Evolutionary conservation across 768 basidiomycete genomes (phyloP).

Genomic region (Tulasnella sp.): DNA sequence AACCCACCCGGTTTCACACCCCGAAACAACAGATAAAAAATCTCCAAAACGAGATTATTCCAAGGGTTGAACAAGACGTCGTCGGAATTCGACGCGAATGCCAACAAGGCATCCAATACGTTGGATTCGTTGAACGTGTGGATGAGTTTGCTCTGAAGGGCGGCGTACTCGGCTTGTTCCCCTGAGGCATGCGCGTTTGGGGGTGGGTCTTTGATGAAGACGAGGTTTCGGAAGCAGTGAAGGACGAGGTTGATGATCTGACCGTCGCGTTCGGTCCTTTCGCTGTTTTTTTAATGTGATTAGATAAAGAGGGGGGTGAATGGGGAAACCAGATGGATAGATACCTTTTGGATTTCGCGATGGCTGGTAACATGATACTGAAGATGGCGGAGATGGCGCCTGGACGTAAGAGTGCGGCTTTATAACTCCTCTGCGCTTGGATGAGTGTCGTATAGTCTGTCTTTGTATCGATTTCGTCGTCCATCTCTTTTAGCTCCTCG

Average conservation of each 20-base stretch:
- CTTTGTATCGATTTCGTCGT: conserved; percentile 50
- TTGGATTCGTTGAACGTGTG: conserved; percentile 57
- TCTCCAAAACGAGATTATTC: conserved; percentile 88
- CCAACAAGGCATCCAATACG: conserved; percentile 67
- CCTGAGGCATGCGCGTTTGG: conserved; percentile 58
- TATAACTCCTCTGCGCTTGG: conserved; percentile 79
- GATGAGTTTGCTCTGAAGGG: conserved; percentile 60
- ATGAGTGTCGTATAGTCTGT: conserved; percentile 84
- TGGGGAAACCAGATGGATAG: conserved; percentile 6
- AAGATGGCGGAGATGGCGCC: conserved; percentile 64
- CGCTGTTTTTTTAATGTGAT: conserved; percentile 25
- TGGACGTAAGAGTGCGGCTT: conserved; percentile 60
- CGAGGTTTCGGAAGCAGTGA: conserved; percentile 86
- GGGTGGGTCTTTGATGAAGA: conserved; percentile 82
- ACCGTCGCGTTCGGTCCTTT: conserved; percentile 67
- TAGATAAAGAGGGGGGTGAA: background rate
- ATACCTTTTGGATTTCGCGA: conserved; percentile 51
- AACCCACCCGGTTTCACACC: conserved; percentile 55
- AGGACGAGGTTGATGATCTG: conserved; percentile 83
- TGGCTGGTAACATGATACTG: conserved; percentile 62
- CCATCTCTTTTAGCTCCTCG: conserved; percentile 86
- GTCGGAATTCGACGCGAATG: conserved; percentile 69
- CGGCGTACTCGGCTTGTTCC: conserved; percentile 68
- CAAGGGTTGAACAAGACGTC: conserved; percentile 75
- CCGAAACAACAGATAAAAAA: conserved; percentile 82